These are phyloP conservation scores for Lasiosphaeria miniovina DNA, from an alignment of 495 filamentous ascomycete genomes.

Conservation along the genomic window DNA sequence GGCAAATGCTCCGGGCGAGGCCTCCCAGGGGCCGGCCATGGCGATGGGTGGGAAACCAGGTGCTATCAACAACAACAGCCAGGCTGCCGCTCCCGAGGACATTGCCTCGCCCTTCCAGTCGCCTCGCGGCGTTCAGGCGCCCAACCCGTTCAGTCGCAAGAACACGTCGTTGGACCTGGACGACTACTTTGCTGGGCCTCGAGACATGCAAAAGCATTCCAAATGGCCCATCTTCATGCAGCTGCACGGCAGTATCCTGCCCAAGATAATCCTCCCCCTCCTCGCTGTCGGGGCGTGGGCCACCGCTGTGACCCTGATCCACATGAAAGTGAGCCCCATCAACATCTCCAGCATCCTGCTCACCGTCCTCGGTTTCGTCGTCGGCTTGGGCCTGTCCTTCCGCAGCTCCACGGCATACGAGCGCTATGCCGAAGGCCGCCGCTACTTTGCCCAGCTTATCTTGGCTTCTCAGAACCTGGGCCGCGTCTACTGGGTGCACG, in stretches of 20 bases:
- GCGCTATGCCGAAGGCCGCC: slow-evolving; percentile 71
- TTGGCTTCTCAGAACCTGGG: slow-evolving; percentile 71
- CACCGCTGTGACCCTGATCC: slow-evolving; percentile 61
- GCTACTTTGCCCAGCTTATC: slow-evolving; percentile 72
- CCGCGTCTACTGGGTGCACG: slow-evolving; percentile 76
- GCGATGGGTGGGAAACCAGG: too few species aligned
- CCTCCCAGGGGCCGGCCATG: too few species aligned
- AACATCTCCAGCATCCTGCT: slow-evolving; percentile 68
- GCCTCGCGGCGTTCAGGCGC: slow-evolving; percentile 11
- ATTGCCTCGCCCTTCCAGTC: slow-evolving; percentile 28
- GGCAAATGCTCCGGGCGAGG: too few species aligned
- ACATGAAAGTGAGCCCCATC: slow-evolving; percentile 27
- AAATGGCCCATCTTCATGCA: slow-evolving; percentile 79
- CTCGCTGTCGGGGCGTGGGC: slow-evolving; percentile 68
- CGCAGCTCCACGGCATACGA: slow-evolving; percentile 84
- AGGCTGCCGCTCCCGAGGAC: background rate
- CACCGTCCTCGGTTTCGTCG: slow-evolving; percentile 86
- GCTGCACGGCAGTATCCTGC: slow-evolving; percentile 76
- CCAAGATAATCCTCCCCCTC: slow-evolving; percentile 75
- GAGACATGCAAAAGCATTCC: slow-evolving; percentile 70
- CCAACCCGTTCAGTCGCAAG: slow-evolving; percentile 46
- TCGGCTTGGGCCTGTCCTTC: slow-evolving; percentile 79
- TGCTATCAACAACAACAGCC: too few species aligned
- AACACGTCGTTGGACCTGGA: slow-evolving; percentile 46
- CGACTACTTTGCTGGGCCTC: slow-evolving; percentile 60